Evolutionary conservation across 129 eudicot species (phyloP), one percentile per base, ranked within the genome.

Genomic region (Heracleum sosnowskyi): DNA sequence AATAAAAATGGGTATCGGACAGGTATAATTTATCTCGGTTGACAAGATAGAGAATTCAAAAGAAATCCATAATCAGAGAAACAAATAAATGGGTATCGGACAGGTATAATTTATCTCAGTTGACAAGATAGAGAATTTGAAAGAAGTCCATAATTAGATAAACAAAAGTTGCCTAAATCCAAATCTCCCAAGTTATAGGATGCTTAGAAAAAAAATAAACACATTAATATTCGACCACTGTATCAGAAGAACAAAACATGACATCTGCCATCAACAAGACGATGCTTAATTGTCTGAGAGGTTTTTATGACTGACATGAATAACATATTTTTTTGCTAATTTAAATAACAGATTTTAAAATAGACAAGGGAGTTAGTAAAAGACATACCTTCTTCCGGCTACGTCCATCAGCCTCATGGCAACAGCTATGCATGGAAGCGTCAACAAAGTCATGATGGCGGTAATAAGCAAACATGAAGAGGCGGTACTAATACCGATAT

Each of bases 371-470:
- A 64, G 57, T 73, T 11, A 73, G 47, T 7, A 44, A 73, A 57
- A 77, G 13, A 55, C 39, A 69, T 91, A 94, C 98, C 98, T 91
- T 82, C 97, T 88, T 49, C 98, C 98, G 1, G 96, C 76, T n/a
- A 88, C 17, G 88, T 94, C 98, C 96, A 91, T 91, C 79, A 94
- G 97, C 80, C 92, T 86, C 98, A 94, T 94, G 80, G 97, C 97
- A 78, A 91, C 83, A 73, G 90, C 98, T 57, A 94, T 91, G 78
- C 91, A 86, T n/a, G 97, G 98, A 76, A 94, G 96, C 96, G 91
- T 91, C 87, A 94, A 79, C 77, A 94, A 82, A 46, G 93, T 90
- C 11, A 90, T 91, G 51, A 94, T 39, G 75, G 81, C 89, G 73
- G 97, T 94, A 41, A 91, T 91, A 72, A 94, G 93, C 69, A 91